Base-by-base conservation (phyloP, 495 filamentous ascomycete species). In the Extremus antarcticus region DNA sequence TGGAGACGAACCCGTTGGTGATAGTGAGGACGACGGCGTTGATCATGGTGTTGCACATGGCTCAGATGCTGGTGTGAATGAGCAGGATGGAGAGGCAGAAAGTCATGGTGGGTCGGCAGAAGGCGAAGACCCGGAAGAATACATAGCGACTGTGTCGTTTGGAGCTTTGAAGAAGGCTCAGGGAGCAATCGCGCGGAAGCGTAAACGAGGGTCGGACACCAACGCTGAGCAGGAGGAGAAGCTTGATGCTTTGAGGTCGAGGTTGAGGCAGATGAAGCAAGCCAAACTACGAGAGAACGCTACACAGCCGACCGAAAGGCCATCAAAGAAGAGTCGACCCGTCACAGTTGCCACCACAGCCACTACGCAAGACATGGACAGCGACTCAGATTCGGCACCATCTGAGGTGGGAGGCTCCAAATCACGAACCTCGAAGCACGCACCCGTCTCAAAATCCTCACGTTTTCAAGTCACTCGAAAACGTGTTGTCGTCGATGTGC, bases 161-260 rank as follows among this genome's bases (percentile, higher is more conserved):
- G 89, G 89, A 50, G 84, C 88, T 0, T 74, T 98, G 25, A 86
- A 84, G 50, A 85, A 86, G 76, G 92, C 92, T 1, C 85, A 94
- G 72, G 80, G 82, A 13, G 76, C 83, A 0, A 65, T 94, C 39
- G 74, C 55, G 69, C 62, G 50, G 64, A 77, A 69, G 70, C 76
- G 50, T 65, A 78, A 64, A 67, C 72, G 62, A 65, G 74, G 61
- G 66, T 65, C 47, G 71, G 74, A 62, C 39, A 53, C 57, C 41
- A 38, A 43, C 2, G 50, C 25, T 15, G 61, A 66, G 20, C 62
- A 48, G 17, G 65, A 68, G 24, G 63, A 65, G 47, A 68, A 67
- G 66, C 67, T 66, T 10, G 39, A 59, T 39, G 57, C 62, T 16
- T 45, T 68, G 35, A 60, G 59, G 29, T 54, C 64, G 24, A 54